Conservation (phyloP, 148 eudicot species). For the Fagopyrum esculentum region DNA sequence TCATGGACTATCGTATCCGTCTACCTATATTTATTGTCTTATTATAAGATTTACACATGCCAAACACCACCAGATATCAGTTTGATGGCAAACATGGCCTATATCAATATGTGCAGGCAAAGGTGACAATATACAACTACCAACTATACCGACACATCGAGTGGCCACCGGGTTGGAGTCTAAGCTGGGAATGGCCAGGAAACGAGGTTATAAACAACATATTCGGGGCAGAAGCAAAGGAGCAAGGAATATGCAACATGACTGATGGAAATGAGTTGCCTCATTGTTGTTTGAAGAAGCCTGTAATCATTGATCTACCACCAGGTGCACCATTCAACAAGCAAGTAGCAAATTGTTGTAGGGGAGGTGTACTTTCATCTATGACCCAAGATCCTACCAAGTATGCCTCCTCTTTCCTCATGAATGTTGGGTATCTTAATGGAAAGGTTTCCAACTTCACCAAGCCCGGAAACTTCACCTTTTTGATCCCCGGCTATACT, state of each 20-base stretch:
- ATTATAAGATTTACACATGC: no score
- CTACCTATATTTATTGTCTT: no score
- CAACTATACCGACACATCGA: constrained; percentile 71
- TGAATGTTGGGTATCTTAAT: constrained; percentile 35
- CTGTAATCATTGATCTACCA: constrained; percentile 61
- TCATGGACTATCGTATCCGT: no score
- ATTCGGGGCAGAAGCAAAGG: constrained; percentile 66
- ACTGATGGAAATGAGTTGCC: constrained; percentile 39
- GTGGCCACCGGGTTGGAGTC: constrained; percentile 65
- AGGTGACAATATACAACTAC: constrained; percentile 47
- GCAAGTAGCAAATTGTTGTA: constrained; percentile 66
- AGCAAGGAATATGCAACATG: constrained; percentile 63
- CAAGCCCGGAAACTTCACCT: constrained; percentile 36
- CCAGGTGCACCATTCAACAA: constrained; percentile 44
- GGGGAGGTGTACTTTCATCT: constrained; percentile 56
- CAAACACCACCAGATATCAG: no score
- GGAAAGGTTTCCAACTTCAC: not conserved
- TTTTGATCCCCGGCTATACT: constrained; percentile 61
- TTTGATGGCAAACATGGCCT: not conserved
- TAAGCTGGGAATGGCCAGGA: constrained; percentile 62
- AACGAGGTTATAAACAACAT: constrained; percentile 61
- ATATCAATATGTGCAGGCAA: constrained; percentile 30
- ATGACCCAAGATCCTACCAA: constrained; percentile 40
- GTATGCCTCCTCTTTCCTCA: constrained; percentile 40
- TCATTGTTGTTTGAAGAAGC: constrained; percentile 58